These are phyloP conservation scores for Cymbopogon citratus DNA, from an alignment of 176 grass and related monocot genomes.

Conservation along the genomic window DNA sequence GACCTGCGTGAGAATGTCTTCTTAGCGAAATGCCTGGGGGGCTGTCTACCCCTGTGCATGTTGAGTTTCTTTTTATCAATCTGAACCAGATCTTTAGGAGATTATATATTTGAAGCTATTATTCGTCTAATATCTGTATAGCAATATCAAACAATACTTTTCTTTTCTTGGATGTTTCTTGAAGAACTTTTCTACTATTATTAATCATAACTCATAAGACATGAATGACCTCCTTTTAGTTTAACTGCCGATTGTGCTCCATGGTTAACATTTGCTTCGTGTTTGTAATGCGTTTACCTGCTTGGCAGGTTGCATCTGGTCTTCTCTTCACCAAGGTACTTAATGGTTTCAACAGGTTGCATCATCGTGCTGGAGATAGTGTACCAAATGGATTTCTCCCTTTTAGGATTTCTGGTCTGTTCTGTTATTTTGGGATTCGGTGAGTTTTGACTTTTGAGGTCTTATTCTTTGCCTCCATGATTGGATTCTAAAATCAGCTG, in stretches of 20 bases:
- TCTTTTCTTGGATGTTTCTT: conserved; percentile 14
- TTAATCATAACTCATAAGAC: background rate
- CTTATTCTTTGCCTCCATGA: conserved; percentile 24
- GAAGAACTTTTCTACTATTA: background rate
- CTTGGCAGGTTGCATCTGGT: conserved; percentile 83
- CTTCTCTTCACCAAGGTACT: conserved; percentile 93
- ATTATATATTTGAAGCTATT: conserved; percentile 4
- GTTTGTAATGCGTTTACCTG: conserved; percentile 2
- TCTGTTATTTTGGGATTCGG: conserved; percentile 75
- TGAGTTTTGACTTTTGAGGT: conserved; percentile 47
- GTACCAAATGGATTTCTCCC: conserved; percentile 87
- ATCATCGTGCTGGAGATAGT: conserved; percentile 82
- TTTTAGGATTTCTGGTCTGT: conserved; percentile 75
- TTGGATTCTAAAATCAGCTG: conserved; percentile 8
- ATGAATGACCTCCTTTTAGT: background rate
- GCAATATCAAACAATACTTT: background rate
- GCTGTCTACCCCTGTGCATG: background rate
- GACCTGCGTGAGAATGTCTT: background rate
- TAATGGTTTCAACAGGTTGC: conserved; percentile 77
- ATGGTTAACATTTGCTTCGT: background rate
- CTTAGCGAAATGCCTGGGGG: too few species aligned
- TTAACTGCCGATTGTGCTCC: conserved; percentile 7
- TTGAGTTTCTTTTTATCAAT: background rate
- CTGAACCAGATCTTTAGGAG: background rate
- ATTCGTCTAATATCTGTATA: background rate